Evolutionary conservation across 2,329 filamentous ascomycete species (phyloP).

Genomic region (Myriangium duriaei): DNA sequence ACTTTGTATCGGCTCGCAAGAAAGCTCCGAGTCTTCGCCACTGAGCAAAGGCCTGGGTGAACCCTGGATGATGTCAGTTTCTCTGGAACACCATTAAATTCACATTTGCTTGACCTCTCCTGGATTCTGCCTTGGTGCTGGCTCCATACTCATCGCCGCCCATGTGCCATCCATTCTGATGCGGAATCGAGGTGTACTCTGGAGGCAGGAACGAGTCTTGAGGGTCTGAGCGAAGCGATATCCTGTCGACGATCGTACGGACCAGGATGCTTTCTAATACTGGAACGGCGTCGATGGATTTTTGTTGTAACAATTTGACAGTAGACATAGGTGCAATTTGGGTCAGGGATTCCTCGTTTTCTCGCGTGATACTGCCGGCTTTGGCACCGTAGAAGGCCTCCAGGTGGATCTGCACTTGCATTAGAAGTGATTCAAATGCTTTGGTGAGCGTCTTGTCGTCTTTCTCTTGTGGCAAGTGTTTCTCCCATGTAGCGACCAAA

Average conservation of each 20-base stretch:
- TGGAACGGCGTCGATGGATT: background rate
- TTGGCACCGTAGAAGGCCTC: background rate
- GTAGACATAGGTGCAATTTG: background rate
- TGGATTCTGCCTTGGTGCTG: background rate
- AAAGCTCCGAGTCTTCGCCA: constrained; percentile 3
- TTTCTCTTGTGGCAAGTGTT: constrained; percentile 3
- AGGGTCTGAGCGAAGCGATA: background rate
- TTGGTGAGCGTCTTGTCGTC: background rate
- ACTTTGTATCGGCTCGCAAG: background rate
- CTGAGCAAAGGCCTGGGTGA: constrained; percentile 1
- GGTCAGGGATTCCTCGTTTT: background rate
- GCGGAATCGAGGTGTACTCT: background rate
- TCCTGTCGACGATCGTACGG: background rate
- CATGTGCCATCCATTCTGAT: background rate
- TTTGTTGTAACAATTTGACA: background rate
- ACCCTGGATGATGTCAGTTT: background rate
- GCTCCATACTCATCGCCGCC: background rate
- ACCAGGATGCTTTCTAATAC: background rate
- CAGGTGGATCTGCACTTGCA: background rate
- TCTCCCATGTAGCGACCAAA: too few species aligned
- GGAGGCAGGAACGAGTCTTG: constrained; percentile 1
- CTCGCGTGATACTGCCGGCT: too few species aligned
- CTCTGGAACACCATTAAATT: background rate
- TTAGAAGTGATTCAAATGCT: background rate
- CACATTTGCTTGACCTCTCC: background rate